phyloP scores from a whole-genome alignment of 1,139 yeast genomes.

The Suhomyces panamericanus region DNA sequence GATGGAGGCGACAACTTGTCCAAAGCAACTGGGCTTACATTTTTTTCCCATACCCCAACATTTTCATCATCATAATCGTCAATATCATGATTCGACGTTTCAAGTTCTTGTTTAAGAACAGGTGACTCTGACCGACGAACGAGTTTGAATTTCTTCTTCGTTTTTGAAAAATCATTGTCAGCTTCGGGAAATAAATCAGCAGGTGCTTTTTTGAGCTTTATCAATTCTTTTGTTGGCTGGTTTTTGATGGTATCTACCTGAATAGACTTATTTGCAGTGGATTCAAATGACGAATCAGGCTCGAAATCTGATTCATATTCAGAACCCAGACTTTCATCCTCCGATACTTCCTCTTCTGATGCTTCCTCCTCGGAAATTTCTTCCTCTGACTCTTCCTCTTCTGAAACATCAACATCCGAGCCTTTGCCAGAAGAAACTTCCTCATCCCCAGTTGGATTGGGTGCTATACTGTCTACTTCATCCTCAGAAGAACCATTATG shows the following conservation, averaged over 20 bases:
- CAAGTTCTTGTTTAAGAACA: slow-evolving; percentile 21
- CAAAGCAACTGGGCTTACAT: slow-evolving; percentile 13
- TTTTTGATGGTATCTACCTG: background rate
- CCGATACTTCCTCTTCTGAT: background rate
- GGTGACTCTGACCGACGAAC: slow-evolving; percentile 8
- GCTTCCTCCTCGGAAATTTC: background rate
- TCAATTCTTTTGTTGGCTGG: background rate
- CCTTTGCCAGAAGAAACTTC: no score
- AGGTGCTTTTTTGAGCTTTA: background rate
- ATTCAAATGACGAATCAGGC: slow-evolving; percentile 8
- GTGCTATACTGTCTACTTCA: no score
- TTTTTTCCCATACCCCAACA: slow-evolving; percentile 27
- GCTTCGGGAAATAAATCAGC: background rate
- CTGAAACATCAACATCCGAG: background rate
- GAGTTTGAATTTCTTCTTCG: slow-evolving; percentile 5
- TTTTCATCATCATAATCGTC: slow-evolving; percentile 42
- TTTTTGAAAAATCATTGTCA: background rate
- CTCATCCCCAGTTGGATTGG: no score
- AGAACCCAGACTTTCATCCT: slow-evolving; percentile 1
- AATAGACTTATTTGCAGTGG: slow-evolving; percentile 2
- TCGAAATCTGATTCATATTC: slow-evolving; percentile 8
- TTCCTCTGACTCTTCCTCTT: background rate
- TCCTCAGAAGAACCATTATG: background rate
- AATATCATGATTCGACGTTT: slow-evolving; percentile 33
- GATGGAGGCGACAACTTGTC: slow-evolving; percentile 1